Base-by-base conservation (phyloP, 768 basidiomycete species). In the Pleurotus giganteus region DNA sequence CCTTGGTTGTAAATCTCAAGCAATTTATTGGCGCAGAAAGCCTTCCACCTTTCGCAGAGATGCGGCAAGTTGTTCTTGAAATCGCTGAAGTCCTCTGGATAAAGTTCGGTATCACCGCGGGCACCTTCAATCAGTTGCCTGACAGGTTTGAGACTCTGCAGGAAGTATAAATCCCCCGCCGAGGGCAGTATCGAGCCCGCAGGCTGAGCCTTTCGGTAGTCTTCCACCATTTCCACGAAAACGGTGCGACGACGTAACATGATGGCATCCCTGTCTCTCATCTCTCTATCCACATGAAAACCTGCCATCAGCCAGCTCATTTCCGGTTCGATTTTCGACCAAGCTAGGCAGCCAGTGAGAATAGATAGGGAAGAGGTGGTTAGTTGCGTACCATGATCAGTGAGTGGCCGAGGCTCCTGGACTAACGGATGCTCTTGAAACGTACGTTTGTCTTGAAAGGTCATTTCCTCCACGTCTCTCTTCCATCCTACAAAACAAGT, bases 321-420 rank as follows among this genome's bases (percentile, higher is more conserved):
- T 15, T 71, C 70, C 2, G 23, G 47, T 58, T 71, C 65, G 54
- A 84, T 82, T 26, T 81, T 80, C 15, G 63, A 61, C 83, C 83
- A 84, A 34, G 82, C 83, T 82, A 42, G 6, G 21, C 28, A 42
- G 13, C 55, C 12, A 59, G 26, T 26, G 41, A 42, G 49, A 15
- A 52, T 53, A 12, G 58, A 23, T 3, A 32, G 27, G 17, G 7
- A 29, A 32, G 15, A 13, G 17, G 8, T 42, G 8, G 23, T 8
- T 24, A 9, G 29, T 2, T 9, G 69, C 78, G 44, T 61, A 83
- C 82, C 76, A 43, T 77, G 74, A 27, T 74, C 66, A 4, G 83
- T 83, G 53, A 84, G 62, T 13, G 68, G 74, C 49, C 72, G 73
- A 0, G 83, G 74, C 56, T 73, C 67, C n/a, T n/a, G n/a, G n/a